Evolutionary conservation across 306 rosid genomes (phyloP), one percentile per base, ranked within the genome.

Genomic region (Citrullus amarus): DNA sequence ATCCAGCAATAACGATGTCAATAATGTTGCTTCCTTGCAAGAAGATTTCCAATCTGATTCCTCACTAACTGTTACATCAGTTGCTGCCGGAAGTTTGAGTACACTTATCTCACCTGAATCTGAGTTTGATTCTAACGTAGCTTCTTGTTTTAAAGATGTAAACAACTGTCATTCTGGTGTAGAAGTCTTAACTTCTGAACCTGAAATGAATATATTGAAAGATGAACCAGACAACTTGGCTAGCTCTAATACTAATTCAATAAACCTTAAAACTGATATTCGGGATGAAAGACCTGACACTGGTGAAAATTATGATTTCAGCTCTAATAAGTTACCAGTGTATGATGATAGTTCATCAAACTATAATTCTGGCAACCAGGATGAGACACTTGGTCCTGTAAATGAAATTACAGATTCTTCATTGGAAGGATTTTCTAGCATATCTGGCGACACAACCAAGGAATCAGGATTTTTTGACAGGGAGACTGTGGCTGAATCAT

Each of bases 71-170:
- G 84, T 80, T 75, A 82, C 87, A 82, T 85, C 85, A 74, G 79
- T 76, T 61, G 83, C 80, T 77, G 43, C 85, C 22, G 79, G 80
- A 75, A 84, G 77, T 74, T 78, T 84, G 76, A 20, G 34, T 46
- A 65, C 84, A 41, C 79, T 56, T 66, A 65, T 63, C 79, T 80
- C 59, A 58, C 80, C 86, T 80, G 88, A 90, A 81, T 82, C 89
- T 74, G 91, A 87, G 80, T 84, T 76, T 71, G 87, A 85, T 81
- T 85, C 93, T 79, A 72, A 77, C 75, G 66, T 62, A 83, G 85
- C 80, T 82, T 74, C 85, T 84, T 90, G 86, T 75, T 62, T 71
- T 83, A 83, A 85, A 81, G 88, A 84, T 82, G 82, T 84, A 76
- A 90, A 89, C 75, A 48, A 85, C 77, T 77, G 72, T 77, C 77